Evolutionary conservation across 305 asterid genomes (phyloP), one percentile per base, ranked within the genome.

Genomic region (Plantago coronopus): DNA sequence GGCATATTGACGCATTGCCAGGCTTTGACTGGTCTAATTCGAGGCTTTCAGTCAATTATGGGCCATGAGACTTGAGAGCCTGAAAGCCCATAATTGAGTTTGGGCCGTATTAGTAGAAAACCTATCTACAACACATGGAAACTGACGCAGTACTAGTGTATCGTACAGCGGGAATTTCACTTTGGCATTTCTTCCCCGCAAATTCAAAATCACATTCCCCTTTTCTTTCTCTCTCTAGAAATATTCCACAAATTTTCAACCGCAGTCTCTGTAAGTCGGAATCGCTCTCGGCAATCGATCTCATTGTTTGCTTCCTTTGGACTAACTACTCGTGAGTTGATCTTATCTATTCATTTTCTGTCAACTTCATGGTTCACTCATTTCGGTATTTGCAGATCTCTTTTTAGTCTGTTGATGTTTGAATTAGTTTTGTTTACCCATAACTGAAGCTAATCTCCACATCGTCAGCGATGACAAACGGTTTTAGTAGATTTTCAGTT

Each of bases 131-230:
- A 7, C 17, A 17, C 57, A 9, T 50, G 19, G 7, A 27, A 27
- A 54, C 59, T 38, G 43, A 38, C 43, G 43, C 43, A 2, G 22
- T 54, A n/a, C n/a, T n/a, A n/a, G n/a, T n/a, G n/a, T n/a, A 14
- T 54, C 42, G 59, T 54, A 27, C 59, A 54, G 59, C 59, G 59
- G 59, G 59, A 54, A 54, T 54, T 53, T 54, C 59, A 12, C 12
- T 23, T 18, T 15, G 17, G 12, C 21, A 7, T 27, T 54, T 53
- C 18, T 27, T 48, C 17, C 27, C 43, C 18, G 43, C 31, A 54
- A 54, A 53, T 4, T 54, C 59, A 54, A 27, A 53, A 53, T 22
- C 11, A 54, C 8, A 8, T 25, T 51, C 25, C 38, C 15, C 2
- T 38, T 38, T 1, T 11, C 13, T 10, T 10, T 38, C 13, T 38